A percentile compares a stretch with the other conserved stretches of the same genome.
These are phyloP conservation scores for Malania oleifera DNA, from an alignment of 164 flowering plant genomes.

Conservation along the genomic window DNA sequence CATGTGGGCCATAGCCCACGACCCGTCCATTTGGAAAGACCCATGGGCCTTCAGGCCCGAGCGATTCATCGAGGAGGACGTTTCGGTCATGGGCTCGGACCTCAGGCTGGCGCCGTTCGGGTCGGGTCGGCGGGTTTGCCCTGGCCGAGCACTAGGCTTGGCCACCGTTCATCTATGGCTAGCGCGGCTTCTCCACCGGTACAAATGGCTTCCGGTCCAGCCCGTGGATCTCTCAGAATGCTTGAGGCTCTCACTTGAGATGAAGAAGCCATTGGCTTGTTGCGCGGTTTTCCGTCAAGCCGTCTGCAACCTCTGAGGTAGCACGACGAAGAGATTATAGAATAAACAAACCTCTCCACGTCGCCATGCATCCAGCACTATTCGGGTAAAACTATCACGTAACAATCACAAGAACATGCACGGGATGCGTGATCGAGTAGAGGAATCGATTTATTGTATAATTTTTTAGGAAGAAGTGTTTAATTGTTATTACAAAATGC, in stretches of 20 bases:
- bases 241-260: constrained; percentile 64
- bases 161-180: constrained; percentile 73
- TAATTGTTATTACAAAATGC: too few relatives aligned
- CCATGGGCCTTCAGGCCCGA: constrained; percentile 66
- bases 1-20: constrained; percentile 94
- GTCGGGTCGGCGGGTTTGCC: constrained; percentile 72
- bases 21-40: constrained; percentile 61
- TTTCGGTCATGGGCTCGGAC: constrained; percentile 68
- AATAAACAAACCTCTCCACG: too few relatives aligned
- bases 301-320: not conserved
- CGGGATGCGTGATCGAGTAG: too few relatives aligned
- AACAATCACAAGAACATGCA: too few relatives aligned
- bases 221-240: constrained; percentile 65
- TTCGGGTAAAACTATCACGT: too few relatives aligned
- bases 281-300: constrained; percentile 20
- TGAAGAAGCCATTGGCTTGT: constrained; percentile 62
- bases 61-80: constrained; percentile 58
- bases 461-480: too few relatives aligned
- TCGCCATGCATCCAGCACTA: too few relatives aligned
- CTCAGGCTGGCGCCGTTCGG: constrained; percentile 78
- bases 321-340: too few relatives aligned
- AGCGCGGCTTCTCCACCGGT: constrained; percentile 53
- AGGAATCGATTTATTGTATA: too few relatives aligned
- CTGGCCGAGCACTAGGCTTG: constrained; percentile 61
- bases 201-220: constrained; percentile 43